Percentiles rank a stretch among this genome's conserved stretches.
Conservation (phyloP, 1,284 basidiomycete genomes). For the Ceratobasidium theobromae region DNA sequence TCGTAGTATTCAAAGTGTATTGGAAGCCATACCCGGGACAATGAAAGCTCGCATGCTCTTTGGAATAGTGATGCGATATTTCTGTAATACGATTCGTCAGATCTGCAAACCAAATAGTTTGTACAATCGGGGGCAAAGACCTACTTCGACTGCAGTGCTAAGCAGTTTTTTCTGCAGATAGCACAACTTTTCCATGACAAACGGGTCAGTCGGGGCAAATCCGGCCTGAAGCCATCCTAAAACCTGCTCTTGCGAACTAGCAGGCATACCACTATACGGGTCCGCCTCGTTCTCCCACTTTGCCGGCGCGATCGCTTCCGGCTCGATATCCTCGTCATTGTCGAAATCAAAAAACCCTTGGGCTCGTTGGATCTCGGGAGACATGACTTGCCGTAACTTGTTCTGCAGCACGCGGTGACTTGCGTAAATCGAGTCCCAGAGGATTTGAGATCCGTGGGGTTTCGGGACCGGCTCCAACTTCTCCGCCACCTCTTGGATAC, state of each 20-base stretch:
- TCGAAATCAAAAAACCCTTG: conserved; percentile 3
- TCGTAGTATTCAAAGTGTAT: not conserved
- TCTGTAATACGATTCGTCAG: not conserved
- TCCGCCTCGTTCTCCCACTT: conserved; percentile 16
- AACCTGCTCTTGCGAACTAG: conserved; percentile 9
- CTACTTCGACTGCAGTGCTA: not conserved
- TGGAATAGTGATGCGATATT: conserved; percentile 28
- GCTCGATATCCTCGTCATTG: not conserved
- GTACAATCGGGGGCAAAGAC: not conserved
- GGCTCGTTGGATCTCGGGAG: conserved; percentile 2
- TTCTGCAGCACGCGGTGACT: conserved; percentile 13
- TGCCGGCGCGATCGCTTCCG: not conserved
- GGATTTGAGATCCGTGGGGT: not conserved
- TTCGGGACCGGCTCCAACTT: conserved; percentile 1
- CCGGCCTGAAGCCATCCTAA: conserved; percentile 15
- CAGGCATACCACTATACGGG: conserved; percentile 2
- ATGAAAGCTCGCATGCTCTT: conserved; percentile 28
- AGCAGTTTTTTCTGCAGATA: conserved; percentile 10
- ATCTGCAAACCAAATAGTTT: not conserved
- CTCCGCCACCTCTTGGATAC: conserved; percentile 6
- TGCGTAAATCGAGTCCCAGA: conserved; percentile 31
- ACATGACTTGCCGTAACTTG: not conserved
- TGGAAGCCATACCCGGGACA: conserved; percentile 18
- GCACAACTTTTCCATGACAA: conserved; percentile 20
- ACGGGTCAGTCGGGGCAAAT: conserved; percentile 13